Conservation (phyloP, 148 eudicot genomes). For the Polygonum aviculare region DNA sequence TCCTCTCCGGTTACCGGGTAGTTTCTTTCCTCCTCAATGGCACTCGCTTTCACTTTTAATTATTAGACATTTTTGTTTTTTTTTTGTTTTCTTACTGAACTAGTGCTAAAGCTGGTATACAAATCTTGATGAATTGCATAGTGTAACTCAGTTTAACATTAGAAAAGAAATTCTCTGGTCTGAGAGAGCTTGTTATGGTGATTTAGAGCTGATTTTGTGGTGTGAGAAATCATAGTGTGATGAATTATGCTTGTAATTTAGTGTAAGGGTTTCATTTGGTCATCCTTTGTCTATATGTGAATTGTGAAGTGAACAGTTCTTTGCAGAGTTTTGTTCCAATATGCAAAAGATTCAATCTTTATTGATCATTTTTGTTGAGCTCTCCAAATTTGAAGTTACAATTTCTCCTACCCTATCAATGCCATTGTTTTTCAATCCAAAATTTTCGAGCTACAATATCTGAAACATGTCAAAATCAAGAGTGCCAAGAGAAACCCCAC, state of each 20-base stretch:
- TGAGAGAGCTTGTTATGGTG: background rate
- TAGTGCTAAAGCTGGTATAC: background rate
- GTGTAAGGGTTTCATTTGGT: background rate
- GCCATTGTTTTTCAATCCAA: background rate
- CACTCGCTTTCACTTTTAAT: slow-evolving; percentile 57
- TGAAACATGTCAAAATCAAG: background rate
- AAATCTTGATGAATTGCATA: slow-evolving; percentile 2
- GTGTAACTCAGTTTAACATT: background rate
- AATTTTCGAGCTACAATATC: background rate
- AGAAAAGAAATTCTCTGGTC: background rate
- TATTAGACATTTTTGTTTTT: background rate
- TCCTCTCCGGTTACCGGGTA: slow-evolving; percentile 74
- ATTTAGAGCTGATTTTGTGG: background rate
- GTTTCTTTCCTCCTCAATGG: slow-evolving; percentile 61
- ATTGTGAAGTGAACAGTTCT: background rate
- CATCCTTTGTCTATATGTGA: background rate
- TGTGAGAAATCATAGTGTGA: background rate
- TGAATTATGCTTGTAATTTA: background rate
- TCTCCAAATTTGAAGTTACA: too few relatives aligned
- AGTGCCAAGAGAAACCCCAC: background rate
- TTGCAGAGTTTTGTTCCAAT: background rate
- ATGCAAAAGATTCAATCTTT: background rate
- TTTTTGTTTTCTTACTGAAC: background rate
- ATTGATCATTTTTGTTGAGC: too few relatives aligned
- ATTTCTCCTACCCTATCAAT: too few relatives aligned